Base-by-base conservation (phyloP, 805 yeast genomes). In the Candida ovalis region DNA sequence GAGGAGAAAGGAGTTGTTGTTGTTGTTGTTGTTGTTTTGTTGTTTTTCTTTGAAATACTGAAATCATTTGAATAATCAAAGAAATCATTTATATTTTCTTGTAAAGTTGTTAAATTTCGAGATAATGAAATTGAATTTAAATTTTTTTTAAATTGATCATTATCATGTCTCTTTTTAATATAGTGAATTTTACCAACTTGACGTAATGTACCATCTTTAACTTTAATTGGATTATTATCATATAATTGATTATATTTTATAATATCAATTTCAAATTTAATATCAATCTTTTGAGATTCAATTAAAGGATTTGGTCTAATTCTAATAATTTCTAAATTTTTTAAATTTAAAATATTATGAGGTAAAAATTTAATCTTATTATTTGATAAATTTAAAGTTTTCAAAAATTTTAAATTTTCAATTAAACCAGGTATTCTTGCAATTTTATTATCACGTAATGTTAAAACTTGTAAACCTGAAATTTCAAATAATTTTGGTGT, bases 251-350 rank as follows among this genome's bases (percentile, higher is more conserved):
- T 44, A 62, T 68, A 2, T 48, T 61, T 9, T 67, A 60, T 22
- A 60, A 58, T 15, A 54, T 44, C 47, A 2, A 61, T 48, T 22
- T 39, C 42, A 25, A 10, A 44, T 15, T 43, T 53, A n/a, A 49
- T 42, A 4, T 38, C 48, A 19, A 51, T 46, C 39, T 52, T 54
- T 30, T 56, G 27, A 42, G 58, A 47, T 49, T 60, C 53, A 58
- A 65, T 51, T 53, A 69, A 67, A 7, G 78, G 77, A 52, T 81
- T 81, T 1, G 86, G 86, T 27, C 84, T 75, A 0, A 83, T 75
- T 13, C 77, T 65, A n/a, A 82, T 63, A 1, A 72, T 71, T 18
- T 66, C 62, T 28, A 82, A 58, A 2, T 65, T 57, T 1, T 71
- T 64, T 13, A 82, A 62, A 4, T 72, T 64, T n/a, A 82, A 60